A percentile compares a stretch with the other conserved stretches of the same genome.
phyloP scores from a whole-genome alignment of 768 basidiomycete species.

The Tubosaeta brunneosetosa region DNA sequence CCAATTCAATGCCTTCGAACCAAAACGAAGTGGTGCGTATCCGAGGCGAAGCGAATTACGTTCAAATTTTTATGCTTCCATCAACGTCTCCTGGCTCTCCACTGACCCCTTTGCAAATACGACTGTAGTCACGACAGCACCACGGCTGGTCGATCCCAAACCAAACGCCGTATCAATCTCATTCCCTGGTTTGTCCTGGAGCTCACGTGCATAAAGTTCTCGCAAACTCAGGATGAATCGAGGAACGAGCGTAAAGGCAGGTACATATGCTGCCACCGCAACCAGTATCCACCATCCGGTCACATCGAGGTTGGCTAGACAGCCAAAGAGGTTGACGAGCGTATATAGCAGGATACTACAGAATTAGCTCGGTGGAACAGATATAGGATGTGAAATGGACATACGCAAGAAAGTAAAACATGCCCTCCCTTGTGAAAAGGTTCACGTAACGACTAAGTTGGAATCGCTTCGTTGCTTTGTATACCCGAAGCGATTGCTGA shows the following conservation, averaged over 20 bases:
- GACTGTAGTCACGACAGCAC: not conserved
- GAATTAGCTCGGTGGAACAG: not conserved
- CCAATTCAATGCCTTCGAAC: too few species aligned
- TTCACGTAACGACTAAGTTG: not conserved
- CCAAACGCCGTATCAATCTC: too few species aligned
- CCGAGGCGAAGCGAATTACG: too few species aligned
- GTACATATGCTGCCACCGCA: not conserved
- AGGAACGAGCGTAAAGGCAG: not conserved
- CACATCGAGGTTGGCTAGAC: too few species aligned
- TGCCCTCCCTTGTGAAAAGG: not conserved
- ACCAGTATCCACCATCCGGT: not conserved
- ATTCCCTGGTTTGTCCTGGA: too few species aligned
- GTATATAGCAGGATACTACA: not conserved
- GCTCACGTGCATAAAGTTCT: too few species aligned
- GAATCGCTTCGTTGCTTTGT: too few species aligned
- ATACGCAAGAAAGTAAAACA: not conserved
- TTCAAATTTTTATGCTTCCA: too few species aligned
- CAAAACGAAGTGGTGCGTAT: too few species aligned
- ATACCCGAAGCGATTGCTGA: not conserved
- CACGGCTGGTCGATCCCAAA: too few species aligned
- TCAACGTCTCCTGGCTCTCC: not conserved
- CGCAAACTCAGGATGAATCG: too few species aligned
- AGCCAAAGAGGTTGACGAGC: too few species aligned
- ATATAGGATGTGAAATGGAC: not conserved
- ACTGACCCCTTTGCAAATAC: not conserved